Evolutionary conservation across 176 grass and related monocot genomes (phyloP).

Genomic region (Thinopyrum elongatum): DNA sequence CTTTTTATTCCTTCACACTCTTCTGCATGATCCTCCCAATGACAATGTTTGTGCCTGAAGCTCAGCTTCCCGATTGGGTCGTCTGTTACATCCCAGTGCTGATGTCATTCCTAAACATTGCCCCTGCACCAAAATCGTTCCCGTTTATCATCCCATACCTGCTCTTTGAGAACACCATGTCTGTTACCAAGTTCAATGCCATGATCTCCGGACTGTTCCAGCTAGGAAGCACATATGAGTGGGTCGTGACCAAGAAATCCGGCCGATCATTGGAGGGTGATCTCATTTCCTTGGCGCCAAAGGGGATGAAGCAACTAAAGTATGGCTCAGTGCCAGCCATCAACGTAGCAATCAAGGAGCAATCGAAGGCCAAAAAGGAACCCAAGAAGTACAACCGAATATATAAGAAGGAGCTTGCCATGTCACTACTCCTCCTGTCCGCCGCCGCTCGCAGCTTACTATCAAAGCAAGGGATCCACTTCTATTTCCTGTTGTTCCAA

Average conservation of each 20-base stretch:
- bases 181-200: constrained; percentile 93
- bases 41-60: constrained; percentile 96
- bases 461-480: constrained; percentile 87
- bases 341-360: constrained; percentile 22
- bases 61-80: constrained; percentile 78
- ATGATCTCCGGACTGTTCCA: constrained; percentile 93
- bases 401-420: constrained; percentile 80
- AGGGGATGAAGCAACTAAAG: constrained; percentile 27
- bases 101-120: constrained; percentile 80
- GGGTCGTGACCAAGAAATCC: constrained; percentile 92
- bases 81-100: constrained; percentile 79
- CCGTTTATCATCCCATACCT: constrained; percentile 88
- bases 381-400: constrained; percentile 71
- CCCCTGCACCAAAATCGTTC: constrained; percentile 57
- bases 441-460: constrained; percentile 71
- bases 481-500: constrained; percentile 96
- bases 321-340: constrained; percentile 14
- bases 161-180: constrained; percentile 98
- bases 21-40: constrained; percentile 96
- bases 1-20: constrained; percentile 94
- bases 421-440: constrained; percentile 74
- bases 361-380: constrained; percentile 14
- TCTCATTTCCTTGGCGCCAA: constrained; percentile 28
- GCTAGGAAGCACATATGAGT: constrained; percentile 72
- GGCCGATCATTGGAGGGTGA: constrained; percentile 62